Percentiles rank a stretch among this genome's conserved stretches.
phyloP scores from a whole-genome alignment of 2,329 filamentous ascomycete genomes.

The Tolypocladium ovalisporum region DNA sequence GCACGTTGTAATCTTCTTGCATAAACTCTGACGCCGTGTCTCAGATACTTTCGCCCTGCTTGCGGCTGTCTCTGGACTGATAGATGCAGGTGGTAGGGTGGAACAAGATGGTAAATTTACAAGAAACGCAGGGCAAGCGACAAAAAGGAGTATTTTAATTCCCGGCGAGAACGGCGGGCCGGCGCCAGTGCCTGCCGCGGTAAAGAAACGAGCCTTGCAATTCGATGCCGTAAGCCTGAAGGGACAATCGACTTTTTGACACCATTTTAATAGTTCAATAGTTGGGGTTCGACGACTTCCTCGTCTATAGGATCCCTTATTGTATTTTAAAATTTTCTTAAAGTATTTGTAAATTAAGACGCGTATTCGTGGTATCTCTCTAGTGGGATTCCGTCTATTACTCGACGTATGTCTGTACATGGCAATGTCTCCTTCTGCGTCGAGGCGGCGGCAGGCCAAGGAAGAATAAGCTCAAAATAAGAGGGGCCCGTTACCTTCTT shows the following conservation, averaged over 20 bases:
- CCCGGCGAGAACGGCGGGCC: neutral
- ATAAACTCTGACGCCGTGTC: too few relatives aligned
- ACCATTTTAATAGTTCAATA: neutral
- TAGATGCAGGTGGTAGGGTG: too few relatives aligned
- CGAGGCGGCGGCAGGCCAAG: slow-evolving; percentile 5
- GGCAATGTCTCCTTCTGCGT: slow-evolving; percentile 7
- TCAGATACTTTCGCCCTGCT: too few relatives aligned
- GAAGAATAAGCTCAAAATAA: slow-evolving; percentile 8
- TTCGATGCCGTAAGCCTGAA: neutral
- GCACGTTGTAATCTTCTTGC: too few relatives aligned
- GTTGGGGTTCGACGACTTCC: neutral
- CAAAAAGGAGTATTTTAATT: neutral
- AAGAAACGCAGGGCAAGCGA: neutral
- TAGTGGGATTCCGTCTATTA: neutral
- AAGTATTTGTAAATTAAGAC: neutral
- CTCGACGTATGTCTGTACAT: slow-evolving; percentile 6
- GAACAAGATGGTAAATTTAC: too few relatives aligned
- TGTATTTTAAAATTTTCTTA: too few relatives aligned
- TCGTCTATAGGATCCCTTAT: neutral
- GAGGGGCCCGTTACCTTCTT: slow-evolving; percentile 8
- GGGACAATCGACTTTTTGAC: neutral
- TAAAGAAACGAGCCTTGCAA: neutral
- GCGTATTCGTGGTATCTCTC: neutral
- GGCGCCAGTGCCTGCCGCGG: neutral
- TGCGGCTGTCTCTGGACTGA: too few relatives aligned